phyloP scores from a whole-genome alignment of 2,329 filamentous ascomycete genomes.

The Penicillium freii region DNA sequence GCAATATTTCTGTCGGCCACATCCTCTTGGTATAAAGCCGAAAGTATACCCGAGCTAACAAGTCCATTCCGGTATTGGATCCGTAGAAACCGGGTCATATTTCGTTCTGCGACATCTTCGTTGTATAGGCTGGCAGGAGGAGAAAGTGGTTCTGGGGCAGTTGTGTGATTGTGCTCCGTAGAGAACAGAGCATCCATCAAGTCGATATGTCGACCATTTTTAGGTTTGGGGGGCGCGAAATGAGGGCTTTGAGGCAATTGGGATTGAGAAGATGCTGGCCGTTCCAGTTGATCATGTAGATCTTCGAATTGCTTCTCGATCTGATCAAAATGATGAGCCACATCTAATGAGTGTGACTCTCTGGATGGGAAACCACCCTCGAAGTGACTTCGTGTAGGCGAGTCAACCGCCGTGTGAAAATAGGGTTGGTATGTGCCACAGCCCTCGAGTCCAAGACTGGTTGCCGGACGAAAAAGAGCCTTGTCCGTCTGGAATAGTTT shows the following conservation, averaged over 20 bases:
- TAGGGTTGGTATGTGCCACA: slow-evolving; percentile 6
- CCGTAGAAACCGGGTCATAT: slow-evolving; percentile 38
- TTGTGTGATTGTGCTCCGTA: slow-evolving; percentile 32
- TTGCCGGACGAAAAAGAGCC: slow-evolving; percentile 14
- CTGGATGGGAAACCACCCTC: slow-evolving; percentile 12
- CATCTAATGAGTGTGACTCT: slow-evolving; percentile 22
- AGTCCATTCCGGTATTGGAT: slow-evolving; percentile 26
- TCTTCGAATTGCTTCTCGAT: slow-evolving; percentile 43
- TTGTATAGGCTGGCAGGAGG: slow-evolving; percentile 41
- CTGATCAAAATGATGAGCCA: slow-evolving; percentile 35
- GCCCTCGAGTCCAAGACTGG: slow-evolving; percentile 9
- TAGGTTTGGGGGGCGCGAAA: slow-evolving; percentile 20
- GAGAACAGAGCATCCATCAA: slow-evolving; percentile 41
- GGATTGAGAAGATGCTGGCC: slow-evolving; percentile 29
- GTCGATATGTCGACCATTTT: slow-evolving; percentile 39
- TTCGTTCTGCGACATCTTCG: slow-evolving; percentile 46
- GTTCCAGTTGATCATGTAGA: slow-evolving; percentile 37
- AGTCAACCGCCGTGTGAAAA: slow-evolving; percentile 7
- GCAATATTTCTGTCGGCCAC: slow-evolving; percentile 43
- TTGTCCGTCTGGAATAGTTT: slow-evolving; percentile 36
- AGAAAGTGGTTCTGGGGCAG: slow-evolving; percentile 20
- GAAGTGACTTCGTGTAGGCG: slow-evolving; percentile 12
- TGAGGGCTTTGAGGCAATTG: slow-evolving; percentile 25
- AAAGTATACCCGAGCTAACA: slow-evolving; percentile 33
- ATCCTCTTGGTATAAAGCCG: slow-evolving; percentile 43